A percentile compares a stretch with the other conserved stretches of the same genome.
Evolutionary conservation across 495 filamentous ascomycete genomes (phyloP).

Genomic region (Opeltia flavorubescens): DNA sequence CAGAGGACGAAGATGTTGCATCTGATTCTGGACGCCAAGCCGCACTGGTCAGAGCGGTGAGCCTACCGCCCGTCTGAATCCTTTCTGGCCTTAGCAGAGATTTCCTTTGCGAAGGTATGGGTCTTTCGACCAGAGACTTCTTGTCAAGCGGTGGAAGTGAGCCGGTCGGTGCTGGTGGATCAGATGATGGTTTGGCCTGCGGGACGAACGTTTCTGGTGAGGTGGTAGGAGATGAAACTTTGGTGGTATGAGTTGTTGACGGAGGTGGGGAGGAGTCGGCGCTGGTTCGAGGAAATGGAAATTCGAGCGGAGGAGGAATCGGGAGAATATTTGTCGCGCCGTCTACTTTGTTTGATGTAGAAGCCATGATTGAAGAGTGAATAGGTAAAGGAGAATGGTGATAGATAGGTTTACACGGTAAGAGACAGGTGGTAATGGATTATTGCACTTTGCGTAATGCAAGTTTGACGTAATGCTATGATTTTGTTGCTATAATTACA

Average conservation of each 20-base stretch:
- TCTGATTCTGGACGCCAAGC: conserved; percentile 7
- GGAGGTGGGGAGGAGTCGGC: conserved; percentile 3
- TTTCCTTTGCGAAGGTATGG: conserved; percentile 3
- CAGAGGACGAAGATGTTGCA: conserved; percentile 8
- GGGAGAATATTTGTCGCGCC: conserved; percentile 13
- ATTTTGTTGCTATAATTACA: too few relatives aligned
- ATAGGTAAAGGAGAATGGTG: neutral
- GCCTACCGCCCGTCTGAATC: conserved; percentile 7
- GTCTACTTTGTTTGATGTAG: neutral
- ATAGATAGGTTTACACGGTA: too few relatives aligned
- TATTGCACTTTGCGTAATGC: too few relatives aligned
- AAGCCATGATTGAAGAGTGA: neutral
- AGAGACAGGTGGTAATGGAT: too few relatives aligned
- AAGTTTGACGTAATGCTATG: too few relatives aligned
- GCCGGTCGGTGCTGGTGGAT: neutral
- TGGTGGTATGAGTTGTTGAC: neutral
- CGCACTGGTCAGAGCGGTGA: conserved; percentile 11
- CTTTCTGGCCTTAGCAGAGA: conserved; percentile 8
- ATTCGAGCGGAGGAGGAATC: conserved; percentile 14
- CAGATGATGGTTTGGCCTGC: neutral
- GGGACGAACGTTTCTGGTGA: neutral
- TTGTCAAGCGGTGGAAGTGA: neutral
- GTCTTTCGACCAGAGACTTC: conserved; percentile 8
- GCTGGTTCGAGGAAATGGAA: conserved; percentile 11
- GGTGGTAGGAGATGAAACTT: conserved; percentile 2